Evolutionary conservation across 768 basidiomycete genomes (phyloP).

Genomic region (Termitomyces sp.): DNA sequence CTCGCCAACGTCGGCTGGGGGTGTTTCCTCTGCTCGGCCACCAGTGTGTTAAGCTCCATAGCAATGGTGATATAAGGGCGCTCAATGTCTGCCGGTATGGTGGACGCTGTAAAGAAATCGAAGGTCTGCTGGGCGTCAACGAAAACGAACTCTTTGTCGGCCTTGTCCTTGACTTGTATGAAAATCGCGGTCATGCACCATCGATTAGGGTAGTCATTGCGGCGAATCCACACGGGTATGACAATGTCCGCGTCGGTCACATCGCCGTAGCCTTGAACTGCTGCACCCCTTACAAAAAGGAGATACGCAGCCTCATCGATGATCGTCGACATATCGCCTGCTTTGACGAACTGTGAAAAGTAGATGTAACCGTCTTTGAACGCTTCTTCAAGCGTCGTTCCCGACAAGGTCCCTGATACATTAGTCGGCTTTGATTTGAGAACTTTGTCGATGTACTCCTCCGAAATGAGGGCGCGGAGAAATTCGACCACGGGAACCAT

Average conservation of each 20-base stretch:
- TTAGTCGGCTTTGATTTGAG: background rate
- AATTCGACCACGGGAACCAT: constrained; percentile 1
- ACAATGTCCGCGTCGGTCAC: too few relatives aligned
- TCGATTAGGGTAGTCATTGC: background rate
- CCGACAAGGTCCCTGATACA: background rate
- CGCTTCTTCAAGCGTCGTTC: too few relatives aligned
- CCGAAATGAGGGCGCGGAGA: background rate
- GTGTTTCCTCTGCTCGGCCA: background rate
- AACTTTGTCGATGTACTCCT: background rate
- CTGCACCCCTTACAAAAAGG: too few relatives aligned
- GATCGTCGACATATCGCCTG: too few relatives aligned
- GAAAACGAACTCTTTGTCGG: background rate
- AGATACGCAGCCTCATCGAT: too few relatives aligned
- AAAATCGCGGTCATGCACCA: background rate
- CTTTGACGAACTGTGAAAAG: too few relatives aligned
- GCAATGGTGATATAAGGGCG: constrained; percentile 1
- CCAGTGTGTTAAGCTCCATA: background rate
- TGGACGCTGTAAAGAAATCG: background rate
- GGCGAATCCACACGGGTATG: too few relatives aligned
- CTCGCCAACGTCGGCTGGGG: too few relatives aligned
- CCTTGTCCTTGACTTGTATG: background rate
- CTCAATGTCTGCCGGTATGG: background rate
- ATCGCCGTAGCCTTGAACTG: too few relatives aligned
- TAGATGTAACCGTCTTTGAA: too few relatives aligned
- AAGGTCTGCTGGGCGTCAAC: background rate